phyloP scores from a whole-genome alignment of 371 early-diverging fungal species.

The Coemansia sp. region DNA sequence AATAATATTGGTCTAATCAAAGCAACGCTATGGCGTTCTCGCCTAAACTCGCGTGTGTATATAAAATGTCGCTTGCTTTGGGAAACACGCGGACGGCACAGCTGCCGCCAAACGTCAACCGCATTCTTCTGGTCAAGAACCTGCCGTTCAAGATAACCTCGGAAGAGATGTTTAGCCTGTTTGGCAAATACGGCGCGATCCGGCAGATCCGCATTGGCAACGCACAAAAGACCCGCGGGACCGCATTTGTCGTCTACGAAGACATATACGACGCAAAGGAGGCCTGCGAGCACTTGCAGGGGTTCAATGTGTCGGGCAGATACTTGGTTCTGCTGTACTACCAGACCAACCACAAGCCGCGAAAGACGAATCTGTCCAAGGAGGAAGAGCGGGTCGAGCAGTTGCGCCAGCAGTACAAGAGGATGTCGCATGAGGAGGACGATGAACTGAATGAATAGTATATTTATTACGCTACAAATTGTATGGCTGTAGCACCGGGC shows the following conservation, averaged over 20 bases:
- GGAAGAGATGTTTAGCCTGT: conserved; percentile 95
- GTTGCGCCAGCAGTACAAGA: conserved; percentile 53
- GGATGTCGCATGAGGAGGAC: background rate
- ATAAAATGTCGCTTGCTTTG: conserved; percentile 32
- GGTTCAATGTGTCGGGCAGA: conserved; percentile 94
- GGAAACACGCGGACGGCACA: conserved; percentile 59
- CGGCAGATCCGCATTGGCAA: conserved; percentile 92
- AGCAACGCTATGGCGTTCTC: background rate
- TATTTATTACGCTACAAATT: conserved; percentile 27
- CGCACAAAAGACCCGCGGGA: conserved; percentile 84
- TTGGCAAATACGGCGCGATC: conserved; percentile 96
- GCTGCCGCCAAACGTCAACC: conserved; percentile 91
- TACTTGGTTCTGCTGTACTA: conserved; percentile 94
- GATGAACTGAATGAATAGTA: background rate
- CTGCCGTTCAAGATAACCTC: conserved; percentile 93
- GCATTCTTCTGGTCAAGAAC: conserved; percentile 88
- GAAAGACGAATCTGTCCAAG: conserved; percentile 79
- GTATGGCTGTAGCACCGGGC: conserved; percentile 23
- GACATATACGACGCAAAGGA: conserved; percentile 97
- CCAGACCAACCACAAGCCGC: conserved; percentile 78
- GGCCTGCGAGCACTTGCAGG: conserved; percentile 93
- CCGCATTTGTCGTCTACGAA: conserved; percentile 95
- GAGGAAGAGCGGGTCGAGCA: conserved; percentile 85
- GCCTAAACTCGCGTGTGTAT: background rate
- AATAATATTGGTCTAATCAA: background rate